These are phyloP conservation scores for Ploettnerulaceae sp. DNA, from an alignment of 2,329 filamentous ascomycete genomes.

Conservation along the genomic window DNA sequence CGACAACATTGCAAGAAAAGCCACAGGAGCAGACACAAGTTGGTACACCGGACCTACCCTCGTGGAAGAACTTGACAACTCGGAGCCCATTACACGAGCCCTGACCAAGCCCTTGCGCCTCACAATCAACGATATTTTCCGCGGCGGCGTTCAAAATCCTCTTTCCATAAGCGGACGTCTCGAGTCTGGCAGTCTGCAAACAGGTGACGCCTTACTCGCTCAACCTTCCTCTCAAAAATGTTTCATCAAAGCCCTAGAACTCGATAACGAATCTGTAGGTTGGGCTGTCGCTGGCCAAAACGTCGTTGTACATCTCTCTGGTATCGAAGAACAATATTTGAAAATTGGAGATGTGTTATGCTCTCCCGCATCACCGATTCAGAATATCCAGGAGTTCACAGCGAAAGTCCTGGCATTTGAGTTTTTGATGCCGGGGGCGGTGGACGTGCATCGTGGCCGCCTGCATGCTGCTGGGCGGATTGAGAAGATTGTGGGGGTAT, in stretches of 20 bases:
- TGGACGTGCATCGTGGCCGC: conserved; percentile 84
- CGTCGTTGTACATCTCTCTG: conserved; percentile 72
- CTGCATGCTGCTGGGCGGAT: conserved; percentile 76
- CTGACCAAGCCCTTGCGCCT: conserved; percentile 78
- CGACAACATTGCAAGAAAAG: conserved; percentile 69
- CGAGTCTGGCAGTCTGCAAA: conserved; percentile 76
- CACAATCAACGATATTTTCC: conserved; percentile 83
- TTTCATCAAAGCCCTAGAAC: conserved; percentile 74
- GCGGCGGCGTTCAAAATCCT: conserved; percentile 71
- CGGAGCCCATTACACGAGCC: conserved; percentile 65
- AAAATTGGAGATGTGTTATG: conserved; percentile 85
- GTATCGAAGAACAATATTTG: conserved; percentile 81
- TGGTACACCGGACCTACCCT: conserved; percentile 84
- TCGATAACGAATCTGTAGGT: conserved; percentile 67
- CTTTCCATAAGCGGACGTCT: conserved; percentile 83
- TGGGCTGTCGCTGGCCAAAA: conserved; percentile 95
- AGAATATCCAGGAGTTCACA: conserved; percentile 67
- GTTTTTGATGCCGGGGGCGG: conserved; percentile 78
- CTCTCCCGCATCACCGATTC: conserved; percentile 59
- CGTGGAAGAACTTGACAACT: conserved; percentile 79
- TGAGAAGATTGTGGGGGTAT: conserved; percentile 60
- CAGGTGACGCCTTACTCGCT: conserved; percentile 73
- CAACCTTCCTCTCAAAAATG: conserved; percentile 80
- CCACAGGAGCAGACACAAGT: conserved; percentile 50
- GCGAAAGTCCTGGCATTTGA: conserved; percentile 87